Base-by-base conservation (phyloP, 2,329 filamentous ascomycete species). In the Fusarium kyushuense region DNA sequence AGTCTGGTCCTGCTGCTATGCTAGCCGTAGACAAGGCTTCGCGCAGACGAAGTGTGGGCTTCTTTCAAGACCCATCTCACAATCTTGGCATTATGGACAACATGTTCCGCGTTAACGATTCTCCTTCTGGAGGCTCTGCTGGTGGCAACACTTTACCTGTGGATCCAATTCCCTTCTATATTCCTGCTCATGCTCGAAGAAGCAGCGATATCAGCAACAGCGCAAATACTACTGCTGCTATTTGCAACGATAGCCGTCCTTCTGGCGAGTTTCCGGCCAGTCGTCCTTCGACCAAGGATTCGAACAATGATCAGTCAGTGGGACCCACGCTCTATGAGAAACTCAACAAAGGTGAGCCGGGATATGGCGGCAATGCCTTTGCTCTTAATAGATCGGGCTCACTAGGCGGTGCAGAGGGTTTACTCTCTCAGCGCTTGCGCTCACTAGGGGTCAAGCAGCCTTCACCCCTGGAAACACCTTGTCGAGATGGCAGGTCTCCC, bases 361-460 rank as follows among this genome's bases (percentile, higher is more conserved):
- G 89, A 35, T 89, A 92, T 73, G 86, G 89, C 36, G 84, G 87
- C 2, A 86, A 87, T 55, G 78, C 82, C 1, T 89, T 85, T 67
- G 69, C 60, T 21, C 75, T 71, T 23, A 76, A 70, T 11, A 76
- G 76, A 53, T 77, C 76, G 32, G 80, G 80, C 35, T 77, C 78
- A 62, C 73, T 79, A 4, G 23, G 60, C 23, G 79, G 79, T 2
- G 83, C 86, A 6, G 90, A 93, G 72, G 87, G 92, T 4, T 78
- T 96, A 17, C 80, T 96, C 17, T 92, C 92, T 13, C 88, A 88
- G 75, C 85, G 89, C 58, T 79, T 95, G 43, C 85, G 88, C 67
- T 86, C 87, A 8, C 79, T 92, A 8, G 90, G 88, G 36, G 83
- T 83, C 25, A 77, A 83, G 59, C 71, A 72, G 7, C 62, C 55